Conservation (phyloP, 345 rosid species). For the Dipteronia dyeriana region DNA sequence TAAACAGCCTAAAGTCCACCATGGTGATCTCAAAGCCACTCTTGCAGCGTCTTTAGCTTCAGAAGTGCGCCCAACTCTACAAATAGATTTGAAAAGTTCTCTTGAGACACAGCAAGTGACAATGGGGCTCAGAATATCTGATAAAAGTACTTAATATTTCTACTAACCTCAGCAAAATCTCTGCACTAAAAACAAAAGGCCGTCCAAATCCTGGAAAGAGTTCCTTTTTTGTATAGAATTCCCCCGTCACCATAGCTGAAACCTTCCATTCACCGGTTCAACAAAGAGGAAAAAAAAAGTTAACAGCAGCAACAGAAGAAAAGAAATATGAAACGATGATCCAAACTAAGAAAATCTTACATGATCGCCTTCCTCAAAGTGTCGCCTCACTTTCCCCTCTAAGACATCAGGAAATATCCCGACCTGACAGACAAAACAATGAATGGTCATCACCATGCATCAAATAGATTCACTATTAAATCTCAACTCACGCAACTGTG, state of each 20-base stretch:
- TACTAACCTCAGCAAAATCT: conserved; percentile 63
- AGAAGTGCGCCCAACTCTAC: conserved; percentile 63
- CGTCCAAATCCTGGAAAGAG: conserved; percentile 91
- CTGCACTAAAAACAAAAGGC: conserved; percentile 83
- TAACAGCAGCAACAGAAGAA: background rate
- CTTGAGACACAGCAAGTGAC: conserved; percentile 13
- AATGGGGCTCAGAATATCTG: background rate
- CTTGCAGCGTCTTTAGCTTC: conserved; percentile 95
- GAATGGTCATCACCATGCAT: conserved; percentile 12
- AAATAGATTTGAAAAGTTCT: conserved; percentile 17
- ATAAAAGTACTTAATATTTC: conserved; percentile 12
- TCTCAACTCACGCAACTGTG: conserved; percentile 7
- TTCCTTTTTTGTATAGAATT: conserved; percentile 76
- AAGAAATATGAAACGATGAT: background rate
- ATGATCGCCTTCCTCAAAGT: conserved; percentile 70
- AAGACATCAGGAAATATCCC: conserved; percentile 83
- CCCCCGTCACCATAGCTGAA: conserved; percentile 88
- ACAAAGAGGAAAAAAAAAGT: background rate
- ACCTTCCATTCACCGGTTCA: conserved; percentile 46
- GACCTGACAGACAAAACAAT: conserved; percentile 46
- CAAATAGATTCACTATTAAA: conserved; percentile 2
- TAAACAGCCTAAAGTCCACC: conserved; percentile 90
- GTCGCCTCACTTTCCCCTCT: conserved; percentile 72
- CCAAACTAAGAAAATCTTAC: conserved; percentile 41
- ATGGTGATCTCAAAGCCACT: conserved; percentile 81